Evolutionary conservation across 352 stramenopile genomes (phyloP), one percentile per base, ranked within the genome.

Genomic region (Globisporangium recalcitrans): DNA sequence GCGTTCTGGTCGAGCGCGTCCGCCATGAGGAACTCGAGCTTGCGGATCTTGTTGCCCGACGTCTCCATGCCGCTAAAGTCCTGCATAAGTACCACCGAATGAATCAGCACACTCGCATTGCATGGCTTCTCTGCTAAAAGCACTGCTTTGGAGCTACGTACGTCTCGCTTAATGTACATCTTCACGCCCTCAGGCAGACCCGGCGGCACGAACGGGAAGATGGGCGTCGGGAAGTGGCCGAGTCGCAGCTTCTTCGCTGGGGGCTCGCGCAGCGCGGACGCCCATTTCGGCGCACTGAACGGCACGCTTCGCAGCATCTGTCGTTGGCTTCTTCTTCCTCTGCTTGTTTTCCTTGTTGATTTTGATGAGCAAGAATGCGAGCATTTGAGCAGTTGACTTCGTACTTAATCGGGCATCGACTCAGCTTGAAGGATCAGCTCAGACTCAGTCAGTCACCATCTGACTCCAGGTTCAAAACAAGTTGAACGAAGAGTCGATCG

Each of bases 11-110:
- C 77, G n/a, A 97, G 52, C 29, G 91, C 94, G 52, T 98, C 88
- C 14, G 90, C 85, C 60, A 98, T 69, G 9, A 98, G 72, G 71
- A 98, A 98, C 80, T 98, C 94, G 34, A 98, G 77, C 69, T 98
- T 98, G 58, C 94, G 90, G 71, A 97, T 89, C 73, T 98, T 98
- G 73, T 98, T 98, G 26, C 94, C 94, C 19, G 92, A 97, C 29
- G 93, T 91, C 71, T 98, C 92, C 27, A 94, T 71, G 1, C 92
- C 94, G 60, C 85, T 94, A 59, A 92, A 94, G 59, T 94, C 85
- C 78, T 88, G 53, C 14, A 42, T 21, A 56, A 22, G 24, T 21
- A 16, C 4, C 6, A 52, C 29, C 14, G 14, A 10, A 36, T 14
- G 31, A 3, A 53, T 42, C n/a, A 64, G 26, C 22, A 26, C 4